These are phyloP conservation scores for Pirum gemmata DNA, from an alignment of 78 protist genomes.

Conservation along the genomic window DNA sequence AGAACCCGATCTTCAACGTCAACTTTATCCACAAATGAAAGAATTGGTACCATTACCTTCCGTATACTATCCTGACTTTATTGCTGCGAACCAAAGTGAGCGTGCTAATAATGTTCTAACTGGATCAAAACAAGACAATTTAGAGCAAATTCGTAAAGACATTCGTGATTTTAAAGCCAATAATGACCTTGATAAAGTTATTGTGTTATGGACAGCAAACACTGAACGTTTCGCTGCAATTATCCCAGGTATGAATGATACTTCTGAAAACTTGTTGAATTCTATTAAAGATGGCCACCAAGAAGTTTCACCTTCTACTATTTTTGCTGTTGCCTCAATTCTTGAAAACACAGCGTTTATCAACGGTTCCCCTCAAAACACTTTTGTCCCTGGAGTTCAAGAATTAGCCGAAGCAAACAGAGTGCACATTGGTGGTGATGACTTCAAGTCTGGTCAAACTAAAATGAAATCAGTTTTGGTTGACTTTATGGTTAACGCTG, in stretches of 20 bases:
- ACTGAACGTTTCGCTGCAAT: constrained; percentile 92
- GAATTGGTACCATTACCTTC: constrained; percentile 83
- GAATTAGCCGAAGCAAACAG: constrained; percentile 79
- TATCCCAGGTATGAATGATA: constrained; percentile 83
- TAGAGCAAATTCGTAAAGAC: constrained; percentile 84
- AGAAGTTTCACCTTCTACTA: constrained; percentile 89
- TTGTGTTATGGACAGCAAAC: constrained; percentile 96
- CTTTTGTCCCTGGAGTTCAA: constrained; percentile 90
- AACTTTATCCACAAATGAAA: constrained; percentile 76
- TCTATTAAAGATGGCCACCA: constrained; percentile 60
- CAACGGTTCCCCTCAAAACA: constrained; percentile 98
- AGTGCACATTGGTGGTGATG: constrained; percentile 93
- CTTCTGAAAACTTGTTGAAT: constrained; percentile 77
- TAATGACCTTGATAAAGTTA: constrained; percentile 77
- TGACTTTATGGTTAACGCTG: constrained; percentile 95
- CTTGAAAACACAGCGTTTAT: constrained; percentile 87
- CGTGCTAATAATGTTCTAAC: constrained; percentile 94
- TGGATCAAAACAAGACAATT: constrained; percentile 66
- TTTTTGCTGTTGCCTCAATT: constrained; percentile 93
- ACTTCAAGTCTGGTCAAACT: constrained; percentile 99
- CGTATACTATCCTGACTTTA: constrained; percentile 91
- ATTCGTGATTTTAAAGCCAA: constrained; percentile 87
- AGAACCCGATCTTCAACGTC: constrained; percentile 80
- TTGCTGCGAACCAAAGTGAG: constrained; percentile 96
- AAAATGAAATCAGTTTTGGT: constrained; percentile 96